Evolutionary conservation across 2,329 filamentous ascomycete genomes (phyloP).

Genomic region (Penicillium sclerotiorum): DNA sequence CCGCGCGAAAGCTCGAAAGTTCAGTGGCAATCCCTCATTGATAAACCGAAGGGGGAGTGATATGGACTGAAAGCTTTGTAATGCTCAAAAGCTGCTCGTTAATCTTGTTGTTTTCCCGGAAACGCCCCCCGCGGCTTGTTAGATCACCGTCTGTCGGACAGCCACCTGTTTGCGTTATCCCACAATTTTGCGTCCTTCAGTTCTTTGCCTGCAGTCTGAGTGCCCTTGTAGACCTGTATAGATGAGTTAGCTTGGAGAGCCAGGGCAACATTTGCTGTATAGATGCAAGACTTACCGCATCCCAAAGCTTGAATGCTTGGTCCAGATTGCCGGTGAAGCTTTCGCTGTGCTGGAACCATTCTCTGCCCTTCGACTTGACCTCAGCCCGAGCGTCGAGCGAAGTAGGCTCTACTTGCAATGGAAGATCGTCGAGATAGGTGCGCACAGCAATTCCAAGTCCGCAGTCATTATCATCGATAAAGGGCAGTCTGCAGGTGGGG

Average conservation of each 20-base stretch:
- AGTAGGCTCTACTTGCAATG: conserved; percentile 58
- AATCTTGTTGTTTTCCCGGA: too few species aligned
- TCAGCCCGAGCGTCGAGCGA: conserved; percentile 52
- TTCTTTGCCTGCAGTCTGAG: conserved; percentile 57
- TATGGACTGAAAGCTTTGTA: too few species aligned
- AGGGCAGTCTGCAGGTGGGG: conserved; percentile 39
- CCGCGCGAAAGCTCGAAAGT: too few species aligned
- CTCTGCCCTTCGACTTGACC: conserved; percentile 56
- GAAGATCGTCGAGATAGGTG: conserved; percentile 56
- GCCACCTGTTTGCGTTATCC: conserved; percentile 63
- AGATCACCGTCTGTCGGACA: conserved; percentile 45
- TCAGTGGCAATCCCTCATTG: too few species aligned
- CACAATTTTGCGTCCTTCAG: conserved; percentile 58
- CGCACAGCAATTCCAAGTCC: conserved; percentile 52
- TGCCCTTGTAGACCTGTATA: conserved; percentile 59
- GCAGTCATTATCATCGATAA: conserved; percentile 49
- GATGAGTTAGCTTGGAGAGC: conserved; percentile 12
- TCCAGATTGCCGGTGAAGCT: conserved; percentile 62
- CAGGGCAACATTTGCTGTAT: not conserved
- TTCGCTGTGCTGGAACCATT: conserved; percentile 64
- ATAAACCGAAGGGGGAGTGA: too few species aligned
- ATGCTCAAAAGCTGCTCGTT: too few species aligned
- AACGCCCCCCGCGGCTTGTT: not conserved
- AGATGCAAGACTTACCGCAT: conserved; percentile 55
- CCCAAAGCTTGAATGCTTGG: conserved; percentile 65